phyloP scores from a whole-genome alignment of 1,284 basidiomycete genomes.

The Ceratobasidium sp. region DNA sequence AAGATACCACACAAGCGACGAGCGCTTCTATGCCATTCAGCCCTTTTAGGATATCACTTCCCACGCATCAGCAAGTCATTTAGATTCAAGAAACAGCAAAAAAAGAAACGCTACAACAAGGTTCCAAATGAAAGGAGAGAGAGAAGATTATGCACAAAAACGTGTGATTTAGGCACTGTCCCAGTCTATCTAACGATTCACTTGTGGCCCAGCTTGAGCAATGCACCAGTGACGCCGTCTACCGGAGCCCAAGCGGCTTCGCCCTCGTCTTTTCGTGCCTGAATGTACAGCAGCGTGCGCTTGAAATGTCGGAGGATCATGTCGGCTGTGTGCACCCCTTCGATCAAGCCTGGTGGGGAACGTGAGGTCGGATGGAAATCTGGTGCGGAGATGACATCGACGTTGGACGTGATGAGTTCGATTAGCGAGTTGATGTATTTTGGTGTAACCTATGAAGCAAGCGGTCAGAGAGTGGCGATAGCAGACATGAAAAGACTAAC shows the following conservation, averaged over 20 bases:
- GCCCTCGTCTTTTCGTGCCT: constrained; percentile 69
- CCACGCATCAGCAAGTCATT: not conserved
- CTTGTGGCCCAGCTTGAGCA: constrained; percentile 82
- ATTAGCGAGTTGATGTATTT: constrained; percentile 95
- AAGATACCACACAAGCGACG: too few species aligned
- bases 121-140: constrained; percentile 16
- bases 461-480: not conserved
- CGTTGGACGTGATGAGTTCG: constrained; percentile 88
- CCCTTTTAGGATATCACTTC: not conserved
- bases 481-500: constrained; percentile 56
- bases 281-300: constrained; percentile 86
- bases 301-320: constrained; percentile 92
- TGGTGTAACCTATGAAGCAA: constrained; percentile 70
- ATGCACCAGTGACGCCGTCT: constrained; percentile 77
- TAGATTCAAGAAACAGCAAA: not conserved
- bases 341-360: constrained; percentile 81
- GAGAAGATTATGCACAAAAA: constrained; percentile 12
- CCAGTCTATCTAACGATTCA: not conserved
- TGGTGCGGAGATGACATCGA: constrained; percentile 83
- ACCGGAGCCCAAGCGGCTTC: constrained; percentile 75
- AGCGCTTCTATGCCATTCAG: not conserved
- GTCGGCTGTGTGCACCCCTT: constrained; percentile 89
- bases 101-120: constrained; percentile 14
- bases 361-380: constrained; percentile 86
- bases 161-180: constrained; percentile 13